phyloP scores from a whole-genome alignment of 768 basidiomycete genomes.

The Trametes villosa region DNA sequence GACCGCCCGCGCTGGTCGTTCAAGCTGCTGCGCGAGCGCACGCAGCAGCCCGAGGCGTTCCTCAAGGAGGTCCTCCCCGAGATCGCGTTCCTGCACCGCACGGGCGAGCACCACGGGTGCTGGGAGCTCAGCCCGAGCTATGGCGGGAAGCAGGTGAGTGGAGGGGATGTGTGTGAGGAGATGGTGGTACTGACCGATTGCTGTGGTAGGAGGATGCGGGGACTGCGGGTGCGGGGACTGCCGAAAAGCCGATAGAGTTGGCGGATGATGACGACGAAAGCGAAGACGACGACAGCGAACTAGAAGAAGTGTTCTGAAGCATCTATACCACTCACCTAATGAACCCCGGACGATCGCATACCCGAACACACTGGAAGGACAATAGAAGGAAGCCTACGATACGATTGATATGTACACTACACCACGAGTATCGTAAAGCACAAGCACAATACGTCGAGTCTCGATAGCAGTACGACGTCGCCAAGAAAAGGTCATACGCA shows the following conservation, averaged over 20 bases:
- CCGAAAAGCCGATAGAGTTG: too few relatives aligned
- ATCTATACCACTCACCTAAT: neutral
- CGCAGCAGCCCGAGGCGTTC: slow-evolving; percentile 81
- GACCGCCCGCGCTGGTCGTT: slow-evolving; percentile 77
- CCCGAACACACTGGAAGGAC: neutral
- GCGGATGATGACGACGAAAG: neutral
- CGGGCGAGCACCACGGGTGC: slow-evolving; percentile 74
- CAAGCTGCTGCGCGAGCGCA: slow-evolving; percentile 69
- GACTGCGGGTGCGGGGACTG: neutral
- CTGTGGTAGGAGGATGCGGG: neutral
- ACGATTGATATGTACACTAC: slow-evolving; percentile 4
- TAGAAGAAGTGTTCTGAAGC: slow-evolving; percentile 1
- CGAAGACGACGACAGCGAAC: neutral
- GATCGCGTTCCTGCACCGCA: slow-evolving; percentile 70
- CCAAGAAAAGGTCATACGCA: neutral
- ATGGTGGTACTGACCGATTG: neutral
- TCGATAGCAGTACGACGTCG: slow-evolving; percentile 5
- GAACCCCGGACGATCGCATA: neutral
- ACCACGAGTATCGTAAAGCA: slow-evolving; percentile 1
- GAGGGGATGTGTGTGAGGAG: neutral
- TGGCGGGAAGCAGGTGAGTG: slow-evolving; percentile 57
- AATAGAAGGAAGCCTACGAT: slow-evolving; percentile 5
- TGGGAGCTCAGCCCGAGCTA: slow-evolving; percentile 77
- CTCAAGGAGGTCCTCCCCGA: slow-evolving; percentile 78
- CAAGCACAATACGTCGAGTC: neutral